Evolutionary conservation across 1,284 basidiomycete species (phyloP).

Genomic region (Apiotrichum mycotoxinovorans): DNA sequence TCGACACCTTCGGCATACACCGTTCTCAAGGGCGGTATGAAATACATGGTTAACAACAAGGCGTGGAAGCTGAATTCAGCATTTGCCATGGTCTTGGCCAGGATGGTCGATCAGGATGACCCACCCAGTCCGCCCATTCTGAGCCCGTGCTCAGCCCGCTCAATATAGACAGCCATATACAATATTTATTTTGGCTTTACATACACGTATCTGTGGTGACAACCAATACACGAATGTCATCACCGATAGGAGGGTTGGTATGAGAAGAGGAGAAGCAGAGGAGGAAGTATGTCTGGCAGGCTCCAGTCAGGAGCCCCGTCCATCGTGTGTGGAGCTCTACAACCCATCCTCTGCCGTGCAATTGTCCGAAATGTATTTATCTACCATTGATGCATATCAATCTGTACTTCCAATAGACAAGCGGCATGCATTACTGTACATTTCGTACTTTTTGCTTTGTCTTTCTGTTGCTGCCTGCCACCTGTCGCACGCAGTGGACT

Average conservation of each 20-base stretch:
- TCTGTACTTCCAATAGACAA: too few relatives aligned
- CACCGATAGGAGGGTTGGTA: too few relatives aligned
- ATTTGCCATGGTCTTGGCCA: constrained; percentile 22
- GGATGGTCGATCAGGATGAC: constrained; percentile 16
- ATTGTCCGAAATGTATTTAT: too few relatives aligned
- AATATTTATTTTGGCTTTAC: neutral
- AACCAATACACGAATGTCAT: neutral
- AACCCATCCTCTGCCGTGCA: too few relatives aligned
- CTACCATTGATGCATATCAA: too few relatives aligned
- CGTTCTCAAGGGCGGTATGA: constrained; percentile 14
- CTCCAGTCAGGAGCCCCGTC: too few relatives aligned
- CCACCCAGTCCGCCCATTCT: neutral
- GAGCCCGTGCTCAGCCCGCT: neutral
- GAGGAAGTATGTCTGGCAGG: neutral
- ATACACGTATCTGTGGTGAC: neutral
- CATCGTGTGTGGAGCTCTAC: too few relatives aligned
- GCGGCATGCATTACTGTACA: too few relatives aligned
- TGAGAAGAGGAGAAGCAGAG: neutral
- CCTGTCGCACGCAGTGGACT: too few relatives aligned
- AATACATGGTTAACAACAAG: constrained; percentile 22
- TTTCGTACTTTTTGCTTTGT: too few relatives aligned
- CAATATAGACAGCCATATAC: neutral
- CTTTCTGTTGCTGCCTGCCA: too few relatives aligned
- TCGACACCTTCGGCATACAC: neutral
- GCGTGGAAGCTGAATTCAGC: constrained; percentile 27